Conservation (phyloP, 2,329 filamentous ascomycete genomes). For the Pseudogymnoascus sp. region DNA sequence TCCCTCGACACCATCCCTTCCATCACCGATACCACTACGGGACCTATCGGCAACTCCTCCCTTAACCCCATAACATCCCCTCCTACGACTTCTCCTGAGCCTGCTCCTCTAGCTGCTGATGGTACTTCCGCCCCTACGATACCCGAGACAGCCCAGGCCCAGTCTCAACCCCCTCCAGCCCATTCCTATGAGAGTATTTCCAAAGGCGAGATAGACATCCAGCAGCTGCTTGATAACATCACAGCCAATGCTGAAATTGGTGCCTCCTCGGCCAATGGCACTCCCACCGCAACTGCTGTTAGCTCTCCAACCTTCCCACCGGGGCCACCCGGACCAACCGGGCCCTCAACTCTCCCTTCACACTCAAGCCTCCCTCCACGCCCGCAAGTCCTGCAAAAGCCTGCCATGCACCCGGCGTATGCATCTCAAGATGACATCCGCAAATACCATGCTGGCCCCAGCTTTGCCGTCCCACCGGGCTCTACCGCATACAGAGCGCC, state of each 20-base stretch:
- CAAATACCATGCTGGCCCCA: constrained; percentile 25
- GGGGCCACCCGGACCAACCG: constrained; percentile 13
- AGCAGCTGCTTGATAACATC: constrained; percentile 31
- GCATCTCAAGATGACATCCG: constrained; percentile 26
- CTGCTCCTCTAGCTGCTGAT: constrained; percentile 13
- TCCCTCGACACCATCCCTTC: constrained; percentile 11
- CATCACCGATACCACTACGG: constrained; percentile 11
- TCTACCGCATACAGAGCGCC: constrained; percentile 25
- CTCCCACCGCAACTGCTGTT: constrained; percentile 18
- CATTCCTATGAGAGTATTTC: constrained; percentile 22
- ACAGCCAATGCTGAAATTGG: constrained; percentile 30
- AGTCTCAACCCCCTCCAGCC: constrained; percentile 10
- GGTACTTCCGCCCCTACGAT: constrained; percentile 11
- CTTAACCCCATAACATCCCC: constrained; percentile 17
- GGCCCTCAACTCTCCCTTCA: constrained; percentile 22
- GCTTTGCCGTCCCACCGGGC: constrained; percentile 20
- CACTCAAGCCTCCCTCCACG: constrained; percentile 30
- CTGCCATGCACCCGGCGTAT: constrained; percentile 12
- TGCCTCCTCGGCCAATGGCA: constrained; percentile 17
- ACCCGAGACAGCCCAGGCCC: constrained; percentile 16
- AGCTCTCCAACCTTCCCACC: constrained; percentile 18
- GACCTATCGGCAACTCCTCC: constrained; percentile 13
- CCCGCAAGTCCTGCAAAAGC: constrained; percentile 20
- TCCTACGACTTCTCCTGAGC: constrained; percentile 8
- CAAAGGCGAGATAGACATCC: constrained; percentile 29